Base-by-base conservation (phyloP, 495 filamentous ascomycete species). In the Collariella sp. region DNA sequence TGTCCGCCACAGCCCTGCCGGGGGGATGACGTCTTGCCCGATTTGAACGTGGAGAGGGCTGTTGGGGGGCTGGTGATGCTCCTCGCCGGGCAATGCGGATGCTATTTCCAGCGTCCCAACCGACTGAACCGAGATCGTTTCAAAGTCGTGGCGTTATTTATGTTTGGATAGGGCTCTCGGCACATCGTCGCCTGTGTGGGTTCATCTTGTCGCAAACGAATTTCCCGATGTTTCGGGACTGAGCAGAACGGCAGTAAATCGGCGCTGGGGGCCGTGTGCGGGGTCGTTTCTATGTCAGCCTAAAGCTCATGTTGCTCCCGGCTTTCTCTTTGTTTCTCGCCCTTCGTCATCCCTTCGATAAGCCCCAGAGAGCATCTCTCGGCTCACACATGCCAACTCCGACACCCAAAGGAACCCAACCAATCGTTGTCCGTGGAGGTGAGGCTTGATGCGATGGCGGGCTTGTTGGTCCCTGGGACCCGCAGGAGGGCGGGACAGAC, bases 1-100 rank as follows among this genome's bases (percentile, higher is more conserved):
- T 45, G 18, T n/a, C 23, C 1, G 23, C 36, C 36, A 23, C 41
- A 57, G 50, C 59, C 55, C 50, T 57, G 59, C 35, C 34, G 46
- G 47, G 20, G 50, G 50, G 53, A 57, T 59, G 60, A 55, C 53
- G 56, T 62, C 60, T 62, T 58, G 23, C 53, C 44, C 1, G 39
- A 57, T 51, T 39, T 18, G 46, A 56, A 35, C 34, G 29, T 43
- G 34, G 38, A 34, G 45, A 50, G 36, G 38, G 49, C 33, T 47
- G 47, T 38, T 5, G 38, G 13, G 23, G 7, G 29, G 39, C 19
- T 18, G 41, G 43, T 42, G n/a, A 39, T 31, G 23, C 56, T 41
- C 41, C 52, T 51, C 52, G 29, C 48, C 49, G 46, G 41, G 57
- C 57, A 48, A 49, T 53, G 44, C 18, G 56, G 49, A 38, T 47